Evolutionary conservation across 331 rosid genomes (phyloP), one percentile per base, ranked within the genome.

Genomic region (Malus hybrid): DNA sequence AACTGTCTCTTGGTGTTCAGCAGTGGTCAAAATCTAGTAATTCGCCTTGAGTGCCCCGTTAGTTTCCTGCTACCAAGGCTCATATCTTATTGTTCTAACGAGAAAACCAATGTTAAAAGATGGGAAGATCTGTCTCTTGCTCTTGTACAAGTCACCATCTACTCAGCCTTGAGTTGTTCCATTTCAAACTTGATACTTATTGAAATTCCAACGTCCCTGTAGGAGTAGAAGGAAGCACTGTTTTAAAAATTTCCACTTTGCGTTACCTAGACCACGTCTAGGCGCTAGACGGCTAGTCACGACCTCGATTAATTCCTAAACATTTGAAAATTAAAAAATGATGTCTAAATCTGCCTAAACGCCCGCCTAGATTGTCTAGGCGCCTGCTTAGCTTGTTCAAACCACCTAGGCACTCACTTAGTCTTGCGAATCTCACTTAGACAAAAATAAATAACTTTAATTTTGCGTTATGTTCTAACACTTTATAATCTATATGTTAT

Each of bases 181-280:
- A 22, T 66, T 67, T 66, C 66, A 14, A 42, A 27, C 32, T 56
- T 54, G 28, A 34, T 1, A 11, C 27, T 76, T 0, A 76, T 76
- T 59, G 33, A 44, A 76, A 57, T 67, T 39, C 42, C 52, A 54
- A 39, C 16, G 42, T 31, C 48, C 48, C 5, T 10, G 48, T 42
- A 3, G 48, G 48, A 10, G 13, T 10, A 3, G 48, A 42, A 10
- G 48, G 48, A 42, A 42, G 5, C 5, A 42, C 1, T 42, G 5
- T 42, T 42, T 42, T 10, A 42, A 10, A 42, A 42, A 9, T 42
- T 42, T 3, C 1, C 4, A 0, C 13, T 0, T 39, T 39, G 10
- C 46, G 0, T 0, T 39, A 39, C 0, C 3, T 9, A 39, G 1
- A 0, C 0, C 4, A 0, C 0, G 46, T 39, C 1, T 39, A 39